Evolutionary conservation across 345 rosid genomes (phyloP), one percentile per base, ranked within the genome.

Genomic region (Xanthoceras sorbifolium): DNA sequence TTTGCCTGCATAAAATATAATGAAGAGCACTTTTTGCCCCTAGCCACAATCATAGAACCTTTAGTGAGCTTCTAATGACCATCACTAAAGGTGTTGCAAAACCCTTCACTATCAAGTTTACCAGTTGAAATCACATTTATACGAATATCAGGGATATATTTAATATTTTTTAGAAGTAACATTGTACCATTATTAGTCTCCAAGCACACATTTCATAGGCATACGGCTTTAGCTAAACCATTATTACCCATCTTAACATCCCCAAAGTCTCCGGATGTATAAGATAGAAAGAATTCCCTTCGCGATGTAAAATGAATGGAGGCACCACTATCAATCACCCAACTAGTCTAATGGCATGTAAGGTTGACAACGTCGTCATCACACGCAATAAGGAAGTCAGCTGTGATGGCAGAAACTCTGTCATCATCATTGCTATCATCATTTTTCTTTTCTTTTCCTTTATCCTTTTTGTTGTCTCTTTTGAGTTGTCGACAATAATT

Each of bases 241-340:
- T 38, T 38, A 9, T 38, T 74, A 3, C 77, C 55, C 36, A 74
- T 74, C 38, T 8, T 74, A 3, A 44, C 77, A 18, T 10, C 15
- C 11, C 57, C 69, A 25, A 20, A 73, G 59, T 61, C 29, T n/a
- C 69, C 26, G 0, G 36, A 11, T 5, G 34, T 23, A 23, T 62
- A 73, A 36, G 55, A 61, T 59, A 0, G 0, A 22, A 61, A 73
- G 22, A 61, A 38, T n/a, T 73, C 57, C 8, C 20, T 10, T 36
- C 40, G 1, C 8, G 40, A 36, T 36, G 40, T 36, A 36, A 9
- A 0, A 36, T 36, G 40, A 36, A 25, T 25, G 25, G 60, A 40
- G 5, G 71, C 12, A 42, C 25, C 61, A 64, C 9, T 63, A 31
- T 63, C 44, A 63, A 48, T n/a, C 40, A 63, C 71, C 71, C 36